These are phyloP conservation scores for Chlamydomonas sphaeroides DNA, from an alignment of 139 green algal genomes.

Conservation along the genomic window DNA sequence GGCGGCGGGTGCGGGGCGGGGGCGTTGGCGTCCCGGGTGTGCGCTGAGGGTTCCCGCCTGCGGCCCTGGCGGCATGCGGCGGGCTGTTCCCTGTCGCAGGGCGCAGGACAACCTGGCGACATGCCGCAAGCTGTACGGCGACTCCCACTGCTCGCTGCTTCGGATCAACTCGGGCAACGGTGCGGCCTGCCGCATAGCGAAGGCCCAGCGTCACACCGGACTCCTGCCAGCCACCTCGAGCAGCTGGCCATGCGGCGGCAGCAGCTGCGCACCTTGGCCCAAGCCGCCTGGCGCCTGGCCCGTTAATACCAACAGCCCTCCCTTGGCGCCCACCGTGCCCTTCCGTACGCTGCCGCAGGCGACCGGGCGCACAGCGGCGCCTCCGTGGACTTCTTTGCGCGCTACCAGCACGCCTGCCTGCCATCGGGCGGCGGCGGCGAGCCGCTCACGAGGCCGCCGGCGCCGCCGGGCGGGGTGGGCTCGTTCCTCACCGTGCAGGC, in stretches of 20 bases:
- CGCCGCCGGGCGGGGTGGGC: slow-evolving; percentile 49
- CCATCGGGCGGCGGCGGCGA: slow-evolving; percentile 54
- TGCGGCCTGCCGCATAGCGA: no score
- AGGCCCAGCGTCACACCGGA: no score
- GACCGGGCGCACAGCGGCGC: slow-evolving; percentile 27
- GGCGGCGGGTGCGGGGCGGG: no score
- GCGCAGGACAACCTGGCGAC: slow-evolving; percentile 48
- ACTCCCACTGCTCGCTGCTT: slow-evolving; percentile 57
- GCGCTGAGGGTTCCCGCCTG: no score
- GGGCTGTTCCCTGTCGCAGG: slow-evolving; percentile 26
- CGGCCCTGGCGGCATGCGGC: no score
- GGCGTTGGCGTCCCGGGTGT: no score
- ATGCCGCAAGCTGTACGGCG: slow-evolving; percentile 44
- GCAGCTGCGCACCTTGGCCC: no score
- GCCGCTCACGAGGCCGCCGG: slow-evolving; percentile 39
- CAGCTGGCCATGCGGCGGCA: no score
- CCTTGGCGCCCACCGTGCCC: not conserved
- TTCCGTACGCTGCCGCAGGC: slow-evolving; percentile 2
- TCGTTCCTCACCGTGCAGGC: slow-evolving; percentile 45
- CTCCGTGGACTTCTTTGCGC: slow-evolving; percentile 50
- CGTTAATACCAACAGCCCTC: no score
- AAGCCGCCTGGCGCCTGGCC: no score
- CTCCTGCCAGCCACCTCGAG: no score
- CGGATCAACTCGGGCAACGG: slow-evolving; percentile 53
- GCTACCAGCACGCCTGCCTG: slow-evolving; percentile 44